These are phyloP conservation scores for Byssochlamys sp. DNA, from an alignment of 2,329 filamentous ascomycete genomes.

Conservation along the genomic window DNA sequence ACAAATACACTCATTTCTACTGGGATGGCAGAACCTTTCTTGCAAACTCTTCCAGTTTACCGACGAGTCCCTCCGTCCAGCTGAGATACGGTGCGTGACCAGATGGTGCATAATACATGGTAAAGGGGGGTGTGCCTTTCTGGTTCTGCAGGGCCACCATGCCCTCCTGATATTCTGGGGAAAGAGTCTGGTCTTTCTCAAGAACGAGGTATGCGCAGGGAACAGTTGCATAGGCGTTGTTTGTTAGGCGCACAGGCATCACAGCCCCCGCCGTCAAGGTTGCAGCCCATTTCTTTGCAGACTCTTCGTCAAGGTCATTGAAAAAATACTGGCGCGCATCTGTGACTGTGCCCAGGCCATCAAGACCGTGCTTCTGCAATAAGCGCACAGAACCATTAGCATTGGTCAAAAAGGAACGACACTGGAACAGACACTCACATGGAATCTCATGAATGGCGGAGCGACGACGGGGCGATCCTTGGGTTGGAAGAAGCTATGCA, in stretches of 20 bases:
- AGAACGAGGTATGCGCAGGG: slow-evolving; percentile 26
- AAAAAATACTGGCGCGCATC: slow-evolving; percentile 19
- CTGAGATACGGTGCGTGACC: slow-evolving; percentile 26
- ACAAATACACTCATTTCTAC: background rate
- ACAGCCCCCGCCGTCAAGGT: slow-evolving; percentile 18
- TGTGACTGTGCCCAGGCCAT: slow-evolving; percentile 15
- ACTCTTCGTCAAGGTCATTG: slow-evolving; percentile 10
- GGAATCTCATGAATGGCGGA: slow-evolving; percentile 19
- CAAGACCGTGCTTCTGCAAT: slow-evolving; percentile 8
- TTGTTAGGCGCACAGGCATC: slow-evolving; percentile 18
- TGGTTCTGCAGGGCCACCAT: slow-evolving; percentile 19
- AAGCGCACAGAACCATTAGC: background rate
- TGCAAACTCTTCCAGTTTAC: slow-evolving; percentile 16
- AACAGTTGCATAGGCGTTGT: slow-evolving; percentile 20
- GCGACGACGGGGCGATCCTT: slow-evolving; percentile 13
- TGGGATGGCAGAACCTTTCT: background rate
- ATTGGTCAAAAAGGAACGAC: background rate
- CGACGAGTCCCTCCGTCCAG: slow-evolving; percentile 19
- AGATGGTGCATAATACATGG: slow-evolving; percentile 14
- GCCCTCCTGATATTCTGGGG: slow-evolving; percentile 21
- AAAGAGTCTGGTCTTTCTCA: slow-evolving; percentile 20
- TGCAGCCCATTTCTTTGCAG: slow-evolving; percentile 15
- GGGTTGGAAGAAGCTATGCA: slow-evolving; percentile 21
- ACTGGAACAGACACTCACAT: slow-evolving; percentile 10
- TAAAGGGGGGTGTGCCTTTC: slow-evolving; percentile 13